Evolutionary conservation across 148 eudicot species (phyloP).

Genomic region (Rhododendron griersonianum): DNA sequence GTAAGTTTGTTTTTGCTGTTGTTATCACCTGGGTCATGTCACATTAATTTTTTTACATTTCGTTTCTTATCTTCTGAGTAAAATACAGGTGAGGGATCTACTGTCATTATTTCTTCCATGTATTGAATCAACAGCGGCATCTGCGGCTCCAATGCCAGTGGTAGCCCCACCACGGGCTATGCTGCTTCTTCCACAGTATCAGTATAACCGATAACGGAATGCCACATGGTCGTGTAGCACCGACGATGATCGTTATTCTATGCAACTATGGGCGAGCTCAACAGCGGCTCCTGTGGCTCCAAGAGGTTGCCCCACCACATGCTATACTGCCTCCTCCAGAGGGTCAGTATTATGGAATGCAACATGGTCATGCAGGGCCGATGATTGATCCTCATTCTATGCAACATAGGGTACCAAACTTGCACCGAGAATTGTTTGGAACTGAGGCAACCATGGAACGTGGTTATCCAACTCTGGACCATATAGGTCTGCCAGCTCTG

Average conservation of each 20-base stretch:
- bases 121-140: conserved; percentile 13
- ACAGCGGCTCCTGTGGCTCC: no score
- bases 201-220: conserved; percentile 12
- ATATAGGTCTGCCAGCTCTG: conserved; percentile 14
- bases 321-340: no score
- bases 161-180: conserved; percentile 9
- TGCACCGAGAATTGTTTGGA: neutral
- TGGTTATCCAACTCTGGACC: neutral
- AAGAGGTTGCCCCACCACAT: no score
- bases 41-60: neutral
- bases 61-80: neutral
- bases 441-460: conserved; percentile 1
- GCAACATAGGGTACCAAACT: neutral
- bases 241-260: neutral
- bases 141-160: conserved; percentile 6
- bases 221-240: conserved; percentile 10
- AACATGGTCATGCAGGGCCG: conserved; percentile 8
- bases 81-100: conserved; percentile 31
- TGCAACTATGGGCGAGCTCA: neutral
- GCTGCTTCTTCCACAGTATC: conserved; percentile 16
- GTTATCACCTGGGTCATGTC: neutral
- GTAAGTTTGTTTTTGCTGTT: conserved; percentile 20
- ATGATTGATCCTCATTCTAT: neutral
- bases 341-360: neutral
- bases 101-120: conserved; percentile 28